Base-by-base conservation (phyloP, 345 rosid genomes). In the Hibiscus mutabilis region DNA sequence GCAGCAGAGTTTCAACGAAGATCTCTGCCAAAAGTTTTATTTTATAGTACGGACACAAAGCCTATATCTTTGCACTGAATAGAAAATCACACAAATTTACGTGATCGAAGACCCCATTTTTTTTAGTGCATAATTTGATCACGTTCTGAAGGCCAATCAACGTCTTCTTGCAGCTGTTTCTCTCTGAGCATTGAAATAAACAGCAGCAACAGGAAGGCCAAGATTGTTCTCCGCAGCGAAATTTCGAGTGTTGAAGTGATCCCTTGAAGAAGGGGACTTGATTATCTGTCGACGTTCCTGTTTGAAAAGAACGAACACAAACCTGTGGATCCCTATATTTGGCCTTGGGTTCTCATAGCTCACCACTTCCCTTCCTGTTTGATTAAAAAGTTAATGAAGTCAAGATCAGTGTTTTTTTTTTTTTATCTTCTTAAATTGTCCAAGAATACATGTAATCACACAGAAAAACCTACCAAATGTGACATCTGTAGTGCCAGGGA, bases 91-190 rank as follows among this genome's bases (percentile, higher is more conserved):
- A 19, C 55, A 65, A 42, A 8, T 65, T 22, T 44, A 22, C 31
- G 22, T 37, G 27, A 42, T 16, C 55, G 19, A 49, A 42, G 22
- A 27, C 35, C 19, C 35, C 19, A 18, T 52, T n/a, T n/a, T 18
- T 40, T 40, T 40, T 51, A 21, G 12, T 2, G 14, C 2, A 19
- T 55, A 15, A 4, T 49, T 49, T 18, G 47, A 13, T 53, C 24
- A 58, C 61, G 12, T 24, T 58, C 8, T 12, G 16, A 5, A 58
- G 52, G 44, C 5, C 49, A 24, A 16, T 73, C 71, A 86, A 78
- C 95, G 86, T 64, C 84, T 81, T 59, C 92, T 81, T 21, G 89
- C 84, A 11, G 92, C 96, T 25, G 92, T 86, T 74, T 87, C 92
- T 55, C 89, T 78, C 68, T 86, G 92, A 1, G 92, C 86, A 70